A percentile compares a stretch with the other conserved stretches of the same genome.
phyloP scores from a whole-genome alignment of 2,329 filamentous ascomycete genomes.

The Paecilomyces fulvus region DNA sequence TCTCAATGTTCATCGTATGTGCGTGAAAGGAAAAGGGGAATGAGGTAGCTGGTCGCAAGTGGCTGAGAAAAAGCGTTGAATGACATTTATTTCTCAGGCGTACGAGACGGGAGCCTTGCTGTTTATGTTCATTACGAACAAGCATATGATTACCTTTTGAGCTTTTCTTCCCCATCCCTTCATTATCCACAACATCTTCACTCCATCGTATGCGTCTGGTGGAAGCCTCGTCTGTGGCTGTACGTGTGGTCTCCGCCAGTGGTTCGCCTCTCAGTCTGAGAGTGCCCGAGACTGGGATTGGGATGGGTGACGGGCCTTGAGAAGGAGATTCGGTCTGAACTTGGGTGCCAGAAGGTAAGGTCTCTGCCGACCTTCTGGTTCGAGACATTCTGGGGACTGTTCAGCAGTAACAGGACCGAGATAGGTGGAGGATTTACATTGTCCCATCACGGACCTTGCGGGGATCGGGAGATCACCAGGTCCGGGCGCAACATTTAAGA shows the following conservation, averaged over 20 bases:
- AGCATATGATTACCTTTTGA: slow-evolving; percentile 64
- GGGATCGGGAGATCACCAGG: not conserved
- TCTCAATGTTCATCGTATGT: not conserved
- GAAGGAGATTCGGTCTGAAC: slow-evolving; percentile 17
- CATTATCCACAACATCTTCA: slow-evolving; percentile 88
- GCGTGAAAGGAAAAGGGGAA: too few relatives aligned
- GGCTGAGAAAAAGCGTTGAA: too few relatives aligned
- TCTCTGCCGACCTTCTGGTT: slow-evolving; percentile 28
- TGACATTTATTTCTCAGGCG: too few relatives aligned
- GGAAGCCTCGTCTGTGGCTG: slow-evolving; percentile 18
- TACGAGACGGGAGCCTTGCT: not conserved
- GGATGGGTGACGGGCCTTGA: slow-evolving; percentile 11
- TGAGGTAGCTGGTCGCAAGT: too few relatives aligned
- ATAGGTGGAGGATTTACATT: not conserved
- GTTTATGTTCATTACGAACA: not conserved
- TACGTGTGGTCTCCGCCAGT: not conserved
- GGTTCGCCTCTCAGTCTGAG: slow-evolving; percentile 22
- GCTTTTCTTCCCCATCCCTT: slow-evolving; percentile 85
- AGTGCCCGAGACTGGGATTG: slow-evolving; percentile 19
- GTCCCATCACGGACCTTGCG: not conserved
- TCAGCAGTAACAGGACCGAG: not conserved
- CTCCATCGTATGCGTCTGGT: slow-evolving; percentile 77
- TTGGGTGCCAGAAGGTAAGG: slow-evolving; percentile 15
- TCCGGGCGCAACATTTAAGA: not conserved
- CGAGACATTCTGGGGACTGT: slow-evolving; percentile 22